Evolutionary conservation across 257 asterid genomes (phyloP).

Genomic region (Solanum chiquidenum): DNA sequence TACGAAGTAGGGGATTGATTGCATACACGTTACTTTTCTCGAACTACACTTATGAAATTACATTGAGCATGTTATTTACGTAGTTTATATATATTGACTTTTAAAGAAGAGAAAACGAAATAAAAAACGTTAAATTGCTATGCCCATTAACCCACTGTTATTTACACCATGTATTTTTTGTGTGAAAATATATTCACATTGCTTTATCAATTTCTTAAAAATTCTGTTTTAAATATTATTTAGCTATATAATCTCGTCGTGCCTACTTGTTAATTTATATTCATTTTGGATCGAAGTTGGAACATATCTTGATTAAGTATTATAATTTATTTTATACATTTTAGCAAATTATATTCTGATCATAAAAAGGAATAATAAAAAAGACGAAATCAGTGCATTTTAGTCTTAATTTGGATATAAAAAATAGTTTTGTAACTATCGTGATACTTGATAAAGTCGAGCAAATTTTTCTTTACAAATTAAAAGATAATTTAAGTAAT

Average conservation of each 20-base stretch:
- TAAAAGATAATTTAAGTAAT: not conserved
- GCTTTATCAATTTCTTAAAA: not conserved
- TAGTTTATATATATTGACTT: not conserved
- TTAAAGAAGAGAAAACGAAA: not conserved
- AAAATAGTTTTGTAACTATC: not conserved
- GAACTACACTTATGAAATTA: no score
- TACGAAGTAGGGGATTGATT: accelerated
- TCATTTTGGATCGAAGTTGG: not conserved
- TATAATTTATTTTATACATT: not conserved
- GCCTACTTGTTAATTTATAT: not conserved
- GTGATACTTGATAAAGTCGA: not conserved
- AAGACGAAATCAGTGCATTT: no score
- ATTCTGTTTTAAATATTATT: not conserved
- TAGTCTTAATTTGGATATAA: not conserved
- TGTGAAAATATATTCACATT: not conserved
- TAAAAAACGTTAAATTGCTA: not conserved
- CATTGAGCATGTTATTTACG: not conserved
- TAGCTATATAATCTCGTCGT: not conserved
- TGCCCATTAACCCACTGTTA: not conserved
- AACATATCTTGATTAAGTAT: not conserved
- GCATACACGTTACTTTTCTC: not conserved
- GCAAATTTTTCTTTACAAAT: not conserved
- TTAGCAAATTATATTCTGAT: not conserved
- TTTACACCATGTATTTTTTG: not conserved
- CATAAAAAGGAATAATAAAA: no score